Evolutionary conservation across 75 land plant species (phyloP).

Genomic region (Picea glauca): DNA sequence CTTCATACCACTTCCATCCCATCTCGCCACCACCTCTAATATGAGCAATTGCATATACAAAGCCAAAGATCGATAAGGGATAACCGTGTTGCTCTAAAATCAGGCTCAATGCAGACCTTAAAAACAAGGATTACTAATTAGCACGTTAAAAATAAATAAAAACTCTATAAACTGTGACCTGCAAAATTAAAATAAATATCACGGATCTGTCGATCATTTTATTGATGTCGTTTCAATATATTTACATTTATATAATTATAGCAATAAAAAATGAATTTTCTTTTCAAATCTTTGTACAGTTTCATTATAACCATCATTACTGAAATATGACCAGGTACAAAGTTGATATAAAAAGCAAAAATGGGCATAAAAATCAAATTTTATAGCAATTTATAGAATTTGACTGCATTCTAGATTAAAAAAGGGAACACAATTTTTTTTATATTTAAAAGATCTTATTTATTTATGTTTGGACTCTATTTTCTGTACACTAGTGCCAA

Average conservation of each 20-base stretch:
- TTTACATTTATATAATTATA: background rate
- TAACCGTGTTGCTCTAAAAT: conserved; percentile 58
- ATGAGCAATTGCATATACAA: conserved; percentile 93
- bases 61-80: conserved; percentile 82
- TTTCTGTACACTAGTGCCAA: no score
- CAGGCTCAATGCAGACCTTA: conserved; percentile 77
- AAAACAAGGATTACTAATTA: background rate
- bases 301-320: no score
- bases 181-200: background rate
- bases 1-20: conserved; percentile 98
- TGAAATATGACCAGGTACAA: no score
- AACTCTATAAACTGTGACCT: background rate
- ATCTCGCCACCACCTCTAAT: conserved; percentile 98
- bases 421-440: no score
- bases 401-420: no score
- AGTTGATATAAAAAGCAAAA: no score
- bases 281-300: background rate
- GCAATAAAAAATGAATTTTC: background rate
- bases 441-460: no score
- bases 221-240: no score
- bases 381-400: no score
- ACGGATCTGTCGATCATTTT: background rate
- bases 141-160: conserved; percentile 2
- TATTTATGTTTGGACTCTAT: no score
- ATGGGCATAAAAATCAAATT: no score